phyloP scores from a whole-genome alignment of 139 green algal genomes.

The Diplosphaera chodatii region DNA sequence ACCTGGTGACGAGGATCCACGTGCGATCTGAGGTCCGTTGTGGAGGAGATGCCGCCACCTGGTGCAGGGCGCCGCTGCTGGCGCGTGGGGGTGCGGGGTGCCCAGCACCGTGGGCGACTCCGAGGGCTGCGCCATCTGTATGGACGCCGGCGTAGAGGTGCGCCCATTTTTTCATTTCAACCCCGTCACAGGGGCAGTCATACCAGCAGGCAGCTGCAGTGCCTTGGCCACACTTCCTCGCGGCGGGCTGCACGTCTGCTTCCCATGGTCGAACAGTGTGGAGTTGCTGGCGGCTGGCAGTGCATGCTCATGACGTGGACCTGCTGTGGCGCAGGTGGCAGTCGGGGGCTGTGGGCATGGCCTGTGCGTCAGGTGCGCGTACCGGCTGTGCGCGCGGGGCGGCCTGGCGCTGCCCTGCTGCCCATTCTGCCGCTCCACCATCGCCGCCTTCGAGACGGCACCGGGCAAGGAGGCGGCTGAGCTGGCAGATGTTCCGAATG shows the following conservation, averaged over 20 bases:
- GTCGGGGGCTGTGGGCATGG: background rate
- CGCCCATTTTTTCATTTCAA: too few species aligned
- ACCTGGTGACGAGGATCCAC: too few species aligned
- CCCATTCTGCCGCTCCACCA: slow-evolving; percentile 18
- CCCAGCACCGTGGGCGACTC: background rate
- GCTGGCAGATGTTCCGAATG: too few species aligned
- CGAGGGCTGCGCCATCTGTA: slow-evolving; percentile 20
- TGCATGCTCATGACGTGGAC: too few species aligned
- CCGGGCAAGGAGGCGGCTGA: too few species aligned
- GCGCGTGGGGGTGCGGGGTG: background rate
- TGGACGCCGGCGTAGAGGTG: slow-evolving; percentile 11
- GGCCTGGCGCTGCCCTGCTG: slow-evolving; percentile 14
- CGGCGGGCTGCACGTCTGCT: too few species aligned
- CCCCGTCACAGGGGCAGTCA: too few species aligned
- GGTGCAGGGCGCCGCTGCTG: background rate
- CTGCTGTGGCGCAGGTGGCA: background rate
- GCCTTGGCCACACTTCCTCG: too few species aligned
- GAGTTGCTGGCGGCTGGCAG: background rate
- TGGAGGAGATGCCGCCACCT: too few species aligned
- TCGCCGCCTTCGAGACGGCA: slow-evolving; percentile 8
- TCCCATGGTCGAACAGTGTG: too few species aligned
- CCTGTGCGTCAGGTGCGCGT: slow-evolving; percentile 19
- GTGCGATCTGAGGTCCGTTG: too few species aligned
- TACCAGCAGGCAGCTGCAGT: too few species aligned
- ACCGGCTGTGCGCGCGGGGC: slow-evolving; percentile 23